phyloP scores from a whole-genome alignment of 371 early-diverging fungal genomes.

The Chytridiales sp. region DNA sequence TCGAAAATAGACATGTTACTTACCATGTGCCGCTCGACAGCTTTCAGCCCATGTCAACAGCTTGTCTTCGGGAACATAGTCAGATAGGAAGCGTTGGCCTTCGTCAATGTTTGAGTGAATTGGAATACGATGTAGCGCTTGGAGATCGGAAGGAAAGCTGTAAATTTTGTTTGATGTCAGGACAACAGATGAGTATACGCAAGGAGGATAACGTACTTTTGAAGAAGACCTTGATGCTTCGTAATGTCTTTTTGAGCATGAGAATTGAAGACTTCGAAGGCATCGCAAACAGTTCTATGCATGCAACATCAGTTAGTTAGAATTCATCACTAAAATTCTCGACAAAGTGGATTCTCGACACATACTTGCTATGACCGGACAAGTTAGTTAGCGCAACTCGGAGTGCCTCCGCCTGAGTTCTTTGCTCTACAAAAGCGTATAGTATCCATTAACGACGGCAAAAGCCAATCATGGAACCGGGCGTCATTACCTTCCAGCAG shows the following conservation, averaged over 20 bases:
- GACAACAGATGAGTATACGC: too few species aligned
- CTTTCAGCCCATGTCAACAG: constrained; percentile 42
- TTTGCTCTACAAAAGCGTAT: constrained; percentile 32
- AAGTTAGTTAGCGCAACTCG: constrained; percentile 36
- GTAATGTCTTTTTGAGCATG: constrained; percentile 41
- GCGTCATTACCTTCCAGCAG: not conserved
- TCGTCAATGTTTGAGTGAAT: constrained; percentile 34
- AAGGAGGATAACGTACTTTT: constrained; percentile 32
- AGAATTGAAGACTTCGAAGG: constrained; percentile 37
- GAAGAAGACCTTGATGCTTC: constrained; percentile 33
- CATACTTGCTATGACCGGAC: constrained; percentile 30
- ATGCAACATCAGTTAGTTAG: not conserved
- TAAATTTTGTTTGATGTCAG: not conserved
- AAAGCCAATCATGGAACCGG: too few species aligned
- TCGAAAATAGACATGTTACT: not conserved
- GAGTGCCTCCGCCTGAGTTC: constrained; percentile 35
- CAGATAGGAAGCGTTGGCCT: constrained; percentile 28
- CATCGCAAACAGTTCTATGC: constrained; percentile 28
- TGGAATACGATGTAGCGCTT: constrained; percentile 41
- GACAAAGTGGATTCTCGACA: not conserved
- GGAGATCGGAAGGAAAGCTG: constrained; percentile 43
- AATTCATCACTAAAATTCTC: not conserved
- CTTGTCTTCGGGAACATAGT: constrained; percentile 45
- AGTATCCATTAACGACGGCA: not conserved
- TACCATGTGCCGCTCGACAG: constrained; percentile 43